Conservation (phyloP, 2,329 filamentous ascomycete species). For the Albophoma yamanashiensis region DNA sequence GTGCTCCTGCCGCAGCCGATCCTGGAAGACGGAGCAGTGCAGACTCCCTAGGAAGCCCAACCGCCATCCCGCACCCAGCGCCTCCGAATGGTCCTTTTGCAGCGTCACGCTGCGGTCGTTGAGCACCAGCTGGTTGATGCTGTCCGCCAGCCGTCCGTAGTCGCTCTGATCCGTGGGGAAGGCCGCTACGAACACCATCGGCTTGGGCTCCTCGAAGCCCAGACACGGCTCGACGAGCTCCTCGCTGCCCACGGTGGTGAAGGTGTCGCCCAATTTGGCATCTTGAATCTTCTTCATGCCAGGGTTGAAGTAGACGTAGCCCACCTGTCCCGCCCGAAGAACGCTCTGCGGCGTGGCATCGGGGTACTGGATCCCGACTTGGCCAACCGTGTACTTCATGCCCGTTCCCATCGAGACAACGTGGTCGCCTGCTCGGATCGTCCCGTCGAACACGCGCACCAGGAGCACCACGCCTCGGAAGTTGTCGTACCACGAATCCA, state of each 20-base stretch:
- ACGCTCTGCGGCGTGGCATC: constrained; percentile 70
- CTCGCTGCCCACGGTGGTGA: constrained; percentile 71
- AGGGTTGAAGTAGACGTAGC: constrained; percentile 94
- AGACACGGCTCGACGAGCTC: constrained; percentile 68
- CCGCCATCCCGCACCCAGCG: constrained; percentile 86
- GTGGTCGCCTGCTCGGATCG: constrained; percentile 70
- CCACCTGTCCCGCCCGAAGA: constrained; percentile 85
- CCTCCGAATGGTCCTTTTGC: constrained; percentile 89
- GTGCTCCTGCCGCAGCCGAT: constrained; percentile 87
- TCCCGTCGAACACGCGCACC: constrained; percentile 84
- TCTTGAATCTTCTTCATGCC: constrained; percentile 97
- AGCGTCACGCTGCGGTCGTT: constrained; percentile 94
- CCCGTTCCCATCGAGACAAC: constrained; percentile 83
- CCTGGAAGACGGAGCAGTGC: constrained; percentile 98
- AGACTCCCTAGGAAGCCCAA: constrained; percentile 92
- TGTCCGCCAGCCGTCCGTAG: constrained; percentile 80
- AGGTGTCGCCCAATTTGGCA: constrained; percentile 92
- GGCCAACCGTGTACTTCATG: constrained; percentile 83
- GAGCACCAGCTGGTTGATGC: constrained; percentile 83
- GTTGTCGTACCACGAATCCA: constrained; percentile 97
- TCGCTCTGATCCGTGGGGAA: constrained; percentile 89
- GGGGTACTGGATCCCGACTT: constrained; percentile 95
- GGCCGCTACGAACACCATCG: constrained; percentile 97
- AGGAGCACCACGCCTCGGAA: constrained; percentile 90
- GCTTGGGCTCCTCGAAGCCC: constrained; percentile 93